A percentile compares a stretch with the other conserved stretches of the same genome.
Evolutionary conservation across 2,329 filamentous ascomycete genomes (phyloP).

Genomic region (Alternaria tenuissima): DNA sequence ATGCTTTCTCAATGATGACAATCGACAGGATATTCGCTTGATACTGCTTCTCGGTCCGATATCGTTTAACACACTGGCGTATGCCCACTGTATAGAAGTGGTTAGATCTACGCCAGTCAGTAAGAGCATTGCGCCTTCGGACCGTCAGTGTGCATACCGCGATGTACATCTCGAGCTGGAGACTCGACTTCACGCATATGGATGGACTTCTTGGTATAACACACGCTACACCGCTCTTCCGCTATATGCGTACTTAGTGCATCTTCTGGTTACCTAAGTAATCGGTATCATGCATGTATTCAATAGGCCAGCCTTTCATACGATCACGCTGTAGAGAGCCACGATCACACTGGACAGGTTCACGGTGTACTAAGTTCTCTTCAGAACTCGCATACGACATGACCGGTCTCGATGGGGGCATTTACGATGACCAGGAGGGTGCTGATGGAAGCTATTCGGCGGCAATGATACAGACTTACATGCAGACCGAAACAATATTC

Average conservation of each 20-base stretch:
- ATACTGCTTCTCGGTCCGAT: background rate
- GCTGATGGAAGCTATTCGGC: background rate
- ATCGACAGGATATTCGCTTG: background rate
- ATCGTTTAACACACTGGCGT: background rate
- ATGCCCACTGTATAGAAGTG: background rate
- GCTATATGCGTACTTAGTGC: background rate
- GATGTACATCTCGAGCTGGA: background rate
- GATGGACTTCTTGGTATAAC: too few species aligned
- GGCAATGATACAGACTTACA: background rate
- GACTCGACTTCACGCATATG: background rate
- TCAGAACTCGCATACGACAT: background rate
- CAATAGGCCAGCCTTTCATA: background rate
- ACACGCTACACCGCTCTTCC: background rate
- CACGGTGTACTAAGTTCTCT: background rate
- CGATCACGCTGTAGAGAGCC: background rate
- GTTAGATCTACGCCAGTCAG: too few species aligned
- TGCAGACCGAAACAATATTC: background rate
- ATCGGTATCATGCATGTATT: background rate
- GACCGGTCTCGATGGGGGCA: background rate
- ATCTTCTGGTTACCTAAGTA: background rate
- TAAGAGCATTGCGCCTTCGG: too few species aligned
- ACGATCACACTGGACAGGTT: background rate
- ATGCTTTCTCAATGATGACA: background rate
- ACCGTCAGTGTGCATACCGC: background rate
- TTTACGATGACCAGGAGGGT: background rate